Conservation (phyloP, 202 grass and related monocot genomes). For the Thinopyrum obtusiflorum region DNA sequence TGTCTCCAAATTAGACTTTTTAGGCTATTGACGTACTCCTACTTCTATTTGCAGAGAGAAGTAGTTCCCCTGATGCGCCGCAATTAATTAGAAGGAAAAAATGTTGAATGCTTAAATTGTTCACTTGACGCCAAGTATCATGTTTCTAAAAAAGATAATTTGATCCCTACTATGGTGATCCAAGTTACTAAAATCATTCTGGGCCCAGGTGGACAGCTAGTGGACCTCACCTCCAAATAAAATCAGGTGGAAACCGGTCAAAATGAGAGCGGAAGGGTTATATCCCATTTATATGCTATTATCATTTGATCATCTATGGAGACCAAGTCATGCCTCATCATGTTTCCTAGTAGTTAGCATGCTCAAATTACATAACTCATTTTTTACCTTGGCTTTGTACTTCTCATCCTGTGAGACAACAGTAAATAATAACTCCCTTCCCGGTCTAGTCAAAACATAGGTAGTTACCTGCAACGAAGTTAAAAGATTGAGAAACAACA, state of each 20-base stretch:
- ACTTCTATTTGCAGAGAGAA: not conserved
- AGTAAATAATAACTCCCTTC: constrained; percentile 88
- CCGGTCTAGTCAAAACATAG: constrained; percentile 93
- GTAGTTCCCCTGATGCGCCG: not conserved
- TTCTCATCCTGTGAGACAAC: constrained; percentile 95
- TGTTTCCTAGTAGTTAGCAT: not conserved
- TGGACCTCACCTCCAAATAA: not conserved
- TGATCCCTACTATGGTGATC: not conserved
- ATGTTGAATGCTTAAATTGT: not conserved
- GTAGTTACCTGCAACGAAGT: constrained; percentile 56
- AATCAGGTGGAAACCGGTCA: not conserved
- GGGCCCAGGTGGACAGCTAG: not conserved
- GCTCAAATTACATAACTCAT: not conserved
- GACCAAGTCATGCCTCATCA: not conserved
- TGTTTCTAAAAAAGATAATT: not conserved
- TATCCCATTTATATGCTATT: constrained; percentile 8
- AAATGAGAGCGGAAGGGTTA: not conserved
- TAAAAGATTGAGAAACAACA: not conserved
- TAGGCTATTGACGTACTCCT: not conserved
- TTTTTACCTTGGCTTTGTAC: constrained; percentile 89
- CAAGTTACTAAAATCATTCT: constrained; percentile 22
- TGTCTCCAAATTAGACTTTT: not conserved
- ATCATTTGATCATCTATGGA: not conserved
- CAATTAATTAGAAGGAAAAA: constrained; percentile 10
- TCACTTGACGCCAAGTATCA: not conserved